A percentile compares a stretch with the other conserved stretches of the same genome.
Conservation (phyloP, 176 grass and related monocot genomes). For the Saccharum spontaneum region DNA sequence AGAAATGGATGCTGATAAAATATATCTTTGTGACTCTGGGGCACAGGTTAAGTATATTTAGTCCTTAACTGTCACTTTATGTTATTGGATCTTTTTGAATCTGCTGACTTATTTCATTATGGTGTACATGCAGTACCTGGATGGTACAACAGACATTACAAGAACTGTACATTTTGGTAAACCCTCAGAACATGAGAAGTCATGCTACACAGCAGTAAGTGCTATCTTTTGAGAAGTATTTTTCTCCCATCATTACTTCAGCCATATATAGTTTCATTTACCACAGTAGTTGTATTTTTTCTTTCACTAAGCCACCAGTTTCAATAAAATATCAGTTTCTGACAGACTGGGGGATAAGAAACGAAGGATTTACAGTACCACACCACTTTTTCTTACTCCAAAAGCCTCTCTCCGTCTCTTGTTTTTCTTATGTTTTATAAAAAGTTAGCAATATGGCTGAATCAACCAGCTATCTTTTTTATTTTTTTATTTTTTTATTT, state of each 20-base stretch:
- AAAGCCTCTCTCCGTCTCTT: neutral
- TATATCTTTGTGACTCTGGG: slow-evolving; percentile 97
- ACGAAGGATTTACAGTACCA: neutral
- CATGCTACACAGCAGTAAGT: slow-evolving; percentile 96
- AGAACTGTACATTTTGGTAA: slow-evolving; percentile 98
- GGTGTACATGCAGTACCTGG: slow-evolving; percentile 66
- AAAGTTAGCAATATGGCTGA: neutral
- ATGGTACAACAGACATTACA: slow-evolving; percentile 99
- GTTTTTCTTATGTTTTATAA: neutral
- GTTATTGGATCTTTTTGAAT: slow-evolving; percentile 19
- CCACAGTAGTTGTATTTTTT: neutral
- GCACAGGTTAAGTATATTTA: slow-evolving; percentile 71
- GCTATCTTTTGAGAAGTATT: neutral
- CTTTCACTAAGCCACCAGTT: neutral
- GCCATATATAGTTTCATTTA: neutral
- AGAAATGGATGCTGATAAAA: slow-evolving; percentile 94
- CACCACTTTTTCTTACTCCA: neutral
- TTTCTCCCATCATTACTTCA: neutral
- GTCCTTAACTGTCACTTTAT: slow-evolving; percentile 18
- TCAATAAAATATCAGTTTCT: neutral
- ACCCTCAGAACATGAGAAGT: slow-evolving; percentile 92
- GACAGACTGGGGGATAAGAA: neutral
- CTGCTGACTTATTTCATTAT: slow-evolving; percentile 30
- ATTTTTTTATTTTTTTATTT: no score
- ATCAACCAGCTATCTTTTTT: neutral